Percentiles rank a stretch among this genome's conserved stretches.
Conservation (phyloP, 352 stramenopile species). For the Phytophthora cryptogea region DNA sequence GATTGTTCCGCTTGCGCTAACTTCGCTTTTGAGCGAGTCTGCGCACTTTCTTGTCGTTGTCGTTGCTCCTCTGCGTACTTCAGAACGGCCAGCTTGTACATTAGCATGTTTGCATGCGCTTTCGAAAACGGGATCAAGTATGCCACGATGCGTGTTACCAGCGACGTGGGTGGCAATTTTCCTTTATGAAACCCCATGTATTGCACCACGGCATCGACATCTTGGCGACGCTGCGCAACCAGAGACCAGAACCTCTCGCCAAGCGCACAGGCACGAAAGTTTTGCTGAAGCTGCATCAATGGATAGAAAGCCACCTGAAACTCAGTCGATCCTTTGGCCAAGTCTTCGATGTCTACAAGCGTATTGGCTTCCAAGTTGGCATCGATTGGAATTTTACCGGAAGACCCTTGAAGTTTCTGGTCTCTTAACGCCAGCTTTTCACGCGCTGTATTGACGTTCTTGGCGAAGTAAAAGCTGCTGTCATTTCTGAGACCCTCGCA, state of each 20-base stretch:
- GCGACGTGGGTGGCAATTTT: constrained; percentile 43
- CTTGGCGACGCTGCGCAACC: constrained; percentile 34
- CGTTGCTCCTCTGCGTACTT: constrained; percentile 36
- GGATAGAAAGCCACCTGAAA: constrained; percentile 74
- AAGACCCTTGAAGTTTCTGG: constrained; percentile 2
- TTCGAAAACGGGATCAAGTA: constrained; percentile 44
- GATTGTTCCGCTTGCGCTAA: constrained; percentile 5
- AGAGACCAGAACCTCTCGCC: constrained; percentile 20
- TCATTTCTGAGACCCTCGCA: constrained; percentile 58
- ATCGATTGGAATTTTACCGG: not conserved
- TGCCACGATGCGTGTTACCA: constrained; percentile 30
- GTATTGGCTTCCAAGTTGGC: constrained; percentile 31
- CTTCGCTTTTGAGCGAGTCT: constrained; percentile 2
- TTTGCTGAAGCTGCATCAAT: constrained; percentile 66
- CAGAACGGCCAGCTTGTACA: constrained; percentile 5
- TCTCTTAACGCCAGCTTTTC: constrained; percentile 45
- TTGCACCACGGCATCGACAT: constrained; percentile 48
- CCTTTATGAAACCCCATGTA: constrained; percentile 59
- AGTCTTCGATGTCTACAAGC: constrained; percentile 59
- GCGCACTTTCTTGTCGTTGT: not conserved
- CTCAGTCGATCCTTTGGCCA: constrained; percentile 53
- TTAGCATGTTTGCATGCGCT: constrained; percentile 2
- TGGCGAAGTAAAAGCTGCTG: constrained; percentile 66
- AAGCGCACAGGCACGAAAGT: constrained; percentile 49
- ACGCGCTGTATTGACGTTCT: constrained; percentile 62